Evolutionary conservation across 805 yeast genomes (phyloP).

Genomic region (Brettanomyces nanus): DNA sequence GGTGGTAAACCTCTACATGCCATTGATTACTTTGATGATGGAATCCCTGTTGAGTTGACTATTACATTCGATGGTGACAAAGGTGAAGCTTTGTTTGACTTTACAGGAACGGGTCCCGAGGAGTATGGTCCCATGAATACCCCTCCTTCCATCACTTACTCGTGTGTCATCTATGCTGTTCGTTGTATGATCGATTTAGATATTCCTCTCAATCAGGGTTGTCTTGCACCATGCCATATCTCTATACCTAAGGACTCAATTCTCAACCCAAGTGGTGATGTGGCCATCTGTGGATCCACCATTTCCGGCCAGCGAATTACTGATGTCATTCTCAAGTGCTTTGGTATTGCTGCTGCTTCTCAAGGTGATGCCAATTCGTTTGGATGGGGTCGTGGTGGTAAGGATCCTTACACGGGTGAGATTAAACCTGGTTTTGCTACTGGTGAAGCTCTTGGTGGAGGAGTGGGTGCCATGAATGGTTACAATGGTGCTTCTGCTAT

Average conservation of each 20-base stretch:
- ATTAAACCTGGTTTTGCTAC: constrained; percentile 43
- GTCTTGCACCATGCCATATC: constrained; percentile 7
- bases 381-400: constrained; percentile 44
- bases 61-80: constrained; percentile 31
- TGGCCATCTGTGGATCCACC: constrained; percentile 47
- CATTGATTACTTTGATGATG: constrained; percentile 48
- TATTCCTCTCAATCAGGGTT: constrained; percentile 46
- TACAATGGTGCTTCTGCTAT: constrained; percentile 39
- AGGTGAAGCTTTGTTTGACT: constrained; percentile 41
- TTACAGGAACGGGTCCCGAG: constrained; percentile 43
- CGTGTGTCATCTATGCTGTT: constrained; percentile 47
- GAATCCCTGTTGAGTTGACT: constrained; percentile 36
- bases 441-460: constrained; percentile 48
- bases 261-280: constrained; percentile 36
- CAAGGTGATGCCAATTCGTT: constrained; percentile 53
- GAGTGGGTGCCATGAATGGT: constrained; percentile 43
- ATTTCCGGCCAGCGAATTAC: constrained; percentile 50
- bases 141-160: constrained; percentile 45
- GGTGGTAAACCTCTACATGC: constrained; percentile 31
- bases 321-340: constrained; percentile 45
- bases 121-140: constrained; percentile 46
- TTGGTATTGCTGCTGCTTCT: constrained; percentile 48
- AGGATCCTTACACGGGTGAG: constrained; percentile 29
- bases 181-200: constrained; percentile 35
- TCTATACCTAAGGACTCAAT: constrained; percentile 25